phyloP scores from a whole-genome alignment of 2,329 filamentous ascomycete genomes.

The Fusarium scirpi region DNA sequence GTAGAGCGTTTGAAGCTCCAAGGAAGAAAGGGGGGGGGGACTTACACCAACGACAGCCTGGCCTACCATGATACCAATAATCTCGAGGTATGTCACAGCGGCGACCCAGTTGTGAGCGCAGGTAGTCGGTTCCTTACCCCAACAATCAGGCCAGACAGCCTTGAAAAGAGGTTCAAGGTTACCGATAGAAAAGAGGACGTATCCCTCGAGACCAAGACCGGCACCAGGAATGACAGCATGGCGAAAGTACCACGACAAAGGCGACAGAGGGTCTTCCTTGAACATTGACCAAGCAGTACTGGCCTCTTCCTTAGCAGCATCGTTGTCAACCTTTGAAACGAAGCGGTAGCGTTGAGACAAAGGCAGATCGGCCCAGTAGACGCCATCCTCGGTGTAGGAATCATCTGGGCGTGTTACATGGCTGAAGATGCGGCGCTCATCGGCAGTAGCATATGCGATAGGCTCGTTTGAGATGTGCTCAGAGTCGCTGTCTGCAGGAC shows the following conservation, averaged over 20 bases:
- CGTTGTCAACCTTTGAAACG: constrained; percentile 77
- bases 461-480: constrained; percentile 60
- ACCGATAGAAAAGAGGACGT: constrained; percentile 96
- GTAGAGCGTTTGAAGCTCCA: not conserved
- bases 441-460: constrained; percentile 57
- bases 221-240: constrained; percentile 94
- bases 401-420: constrained; percentile 89
- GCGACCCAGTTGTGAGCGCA: constrained; percentile 86
- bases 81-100: constrained; percentile 90
- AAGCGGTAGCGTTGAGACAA: constrained; percentile 78
- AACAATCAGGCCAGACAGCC: constrained; percentile 81
- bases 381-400: constrained; percentile 82
- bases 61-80: constrained; percentile 93
- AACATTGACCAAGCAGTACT: constrained; percentile 78
- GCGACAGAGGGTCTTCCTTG: constrained; percentile 86
- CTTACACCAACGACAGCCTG: constrained; percentile 87
- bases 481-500: constrained; percentile 57
- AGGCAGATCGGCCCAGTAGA: constrained; percentile 93
- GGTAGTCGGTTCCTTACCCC: constrained; percentile 69
- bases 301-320: constrained; percentile 77
- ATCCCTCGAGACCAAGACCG: constrained; percentile 92
- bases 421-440: constrained; percentile 75
- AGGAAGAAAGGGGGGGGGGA: constrained; percentile 15
- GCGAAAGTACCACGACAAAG: constrained; percentile 86
- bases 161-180: constrained; percentile 88